Conservation (phyloP, 495 filamentous ascomycete species). For the Hyphodiscus hymeniophilus region DNA sequence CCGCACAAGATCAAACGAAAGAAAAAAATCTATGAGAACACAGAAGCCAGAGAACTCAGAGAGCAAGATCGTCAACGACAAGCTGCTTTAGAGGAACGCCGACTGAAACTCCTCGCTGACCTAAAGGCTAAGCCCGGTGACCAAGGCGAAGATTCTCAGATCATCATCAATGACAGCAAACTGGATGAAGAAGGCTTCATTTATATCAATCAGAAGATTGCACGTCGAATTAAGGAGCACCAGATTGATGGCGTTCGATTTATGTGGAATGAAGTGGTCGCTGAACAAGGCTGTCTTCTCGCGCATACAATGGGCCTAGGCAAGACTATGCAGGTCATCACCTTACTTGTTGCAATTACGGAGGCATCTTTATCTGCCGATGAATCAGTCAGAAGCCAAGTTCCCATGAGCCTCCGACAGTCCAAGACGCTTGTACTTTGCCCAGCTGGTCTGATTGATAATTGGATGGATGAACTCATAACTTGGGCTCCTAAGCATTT, state of each 20-base stretch:
- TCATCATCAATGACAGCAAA: constrained; percentile 68
- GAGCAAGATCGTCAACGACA: constrained; percentile 35
- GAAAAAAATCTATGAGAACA: constrained; percentile 34
- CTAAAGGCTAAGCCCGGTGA: constrained; percentile 29
- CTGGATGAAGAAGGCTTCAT: constrained; percentile 44
- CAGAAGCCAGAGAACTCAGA: constrained; percentile 37
- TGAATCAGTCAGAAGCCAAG: constrained; percentile 46
- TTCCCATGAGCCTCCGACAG: constrained; percentile 52
- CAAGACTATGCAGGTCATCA: constrained; percentile 88
- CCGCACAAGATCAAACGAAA: constrained; percentile 36
- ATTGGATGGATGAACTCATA: constrained; percentile 73
- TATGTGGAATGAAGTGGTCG: constrained; percentile 74
- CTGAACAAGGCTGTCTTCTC: constrained; percentile 65
- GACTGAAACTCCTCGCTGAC: constrained; percentile 35
- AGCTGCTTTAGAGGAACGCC: constrained; percentile 40
- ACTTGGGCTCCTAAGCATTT: constrained; percentile 53
- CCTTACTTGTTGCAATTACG: constrained; percentile 66
- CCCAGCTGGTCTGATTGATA: constrained; percentile 65
- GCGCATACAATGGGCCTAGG: constrained; percentile 92
- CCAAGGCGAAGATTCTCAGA: constrained; percentile 29
- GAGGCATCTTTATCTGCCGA: constrained; percentile 54
- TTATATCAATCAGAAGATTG: constrained; percentile 40
- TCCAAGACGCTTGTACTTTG: constrained; percentile 67
- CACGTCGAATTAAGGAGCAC: constrained; percentile 43
- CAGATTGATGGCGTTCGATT: constrained; percentile 69